Conservation (phyloP, 768 basidiomycete genomes). For the Mrakia blollopis region DNA sequence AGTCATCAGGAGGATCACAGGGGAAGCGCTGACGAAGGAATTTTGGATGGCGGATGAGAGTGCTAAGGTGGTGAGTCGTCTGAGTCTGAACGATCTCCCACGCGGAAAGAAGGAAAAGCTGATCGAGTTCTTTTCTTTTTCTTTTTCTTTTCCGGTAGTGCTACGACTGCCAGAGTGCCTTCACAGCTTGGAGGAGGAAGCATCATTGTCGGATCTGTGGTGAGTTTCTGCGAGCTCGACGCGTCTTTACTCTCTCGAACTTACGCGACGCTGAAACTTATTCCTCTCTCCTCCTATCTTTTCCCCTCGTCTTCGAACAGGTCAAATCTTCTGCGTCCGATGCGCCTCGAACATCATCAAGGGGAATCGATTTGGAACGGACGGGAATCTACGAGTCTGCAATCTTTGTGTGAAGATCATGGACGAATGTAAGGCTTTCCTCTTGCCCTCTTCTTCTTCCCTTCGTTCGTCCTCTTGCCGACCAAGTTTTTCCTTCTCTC, state of each 20-base stretch:
- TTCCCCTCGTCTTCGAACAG: background rate
- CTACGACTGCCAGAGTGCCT: constrained; percentile 43
- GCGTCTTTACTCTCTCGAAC: background rate
- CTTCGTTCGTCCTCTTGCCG: background rate
- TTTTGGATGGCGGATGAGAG: constrained; percentile 99
- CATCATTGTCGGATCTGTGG: constrained; percentile 98
- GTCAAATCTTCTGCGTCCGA: constrained; percentile 90
- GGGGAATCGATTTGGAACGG: constrained; percentile 83
- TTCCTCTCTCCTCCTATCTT: background rate
- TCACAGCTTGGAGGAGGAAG: constrained; percentile 89
- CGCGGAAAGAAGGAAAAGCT: constrained; percentile 57
- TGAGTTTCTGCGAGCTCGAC: constrained; percentile 40
- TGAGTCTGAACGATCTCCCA: constrained; percentile 83
- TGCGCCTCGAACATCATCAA: constrained; percentile 97
- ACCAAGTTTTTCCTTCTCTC: constrained; percentile 18
- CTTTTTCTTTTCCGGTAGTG: too few relatives aligned
- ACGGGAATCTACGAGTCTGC: constrained; percentile 93
- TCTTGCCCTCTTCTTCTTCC: background rate
- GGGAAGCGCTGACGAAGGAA: constrained; percentile 87
- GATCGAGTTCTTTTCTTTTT: background rate
- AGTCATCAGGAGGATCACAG: constrained; percentile 41
- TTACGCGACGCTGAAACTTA: too few relatives aligned
- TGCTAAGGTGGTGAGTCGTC: constrained; percentile 56
- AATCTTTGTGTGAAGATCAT: constrained; percentile 92
- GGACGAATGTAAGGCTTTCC: constrained; percentile 49